Evolutionary conservation across 805 yeast species (phyloP), one percentile per base, ranked within the genome.

Genomic region (Saturnispora sanitii): DNA sequence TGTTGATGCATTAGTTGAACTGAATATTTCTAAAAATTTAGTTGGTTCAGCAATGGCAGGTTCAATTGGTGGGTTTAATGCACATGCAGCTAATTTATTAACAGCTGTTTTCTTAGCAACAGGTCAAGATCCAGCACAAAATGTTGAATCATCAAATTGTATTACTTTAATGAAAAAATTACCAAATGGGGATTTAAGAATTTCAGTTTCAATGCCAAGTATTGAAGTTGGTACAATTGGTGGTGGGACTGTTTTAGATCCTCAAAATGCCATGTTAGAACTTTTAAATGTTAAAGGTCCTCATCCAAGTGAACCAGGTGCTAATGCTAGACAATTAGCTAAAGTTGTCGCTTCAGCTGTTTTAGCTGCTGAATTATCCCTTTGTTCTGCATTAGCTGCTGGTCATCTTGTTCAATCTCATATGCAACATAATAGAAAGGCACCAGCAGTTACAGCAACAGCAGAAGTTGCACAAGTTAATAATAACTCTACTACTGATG

Each of bases 41-140:
- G 73, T 92, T 53, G 99, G 99, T 39, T 83, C 95, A 29, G 97
- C 97, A 6, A 83, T 92, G 92, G 97, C 99, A 20, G 99, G 99
- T 30, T 77, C 94, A 16, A 74, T 92, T 51, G 99, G 99, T 58
- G 99, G 99, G 1, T 88, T 84, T 66, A 92, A 92, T 58, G 98
- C 98, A 0, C 99, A 92, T 53, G 97, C 98, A 40, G 94, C 98
- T 36, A 92, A 92, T 61, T 65, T 92, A 51, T 90, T 92, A 27
- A 94, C 98, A 27, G 97, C 98, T 9, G 80, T 92, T 20, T 92
- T 66, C 60, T 66, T 92, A 49, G 99, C 99, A 4, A 76, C 95
- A 44, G 99, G 99, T 43, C 99, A 92, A 68, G 99, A 92, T 64
- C 98, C 99, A n/a, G 98, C 98, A 2, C 98, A 92, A 67, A 92